Conservation (phyloP, 2,329 filamentous ascomycete species). For the Falciphora oryzae region DNA sequence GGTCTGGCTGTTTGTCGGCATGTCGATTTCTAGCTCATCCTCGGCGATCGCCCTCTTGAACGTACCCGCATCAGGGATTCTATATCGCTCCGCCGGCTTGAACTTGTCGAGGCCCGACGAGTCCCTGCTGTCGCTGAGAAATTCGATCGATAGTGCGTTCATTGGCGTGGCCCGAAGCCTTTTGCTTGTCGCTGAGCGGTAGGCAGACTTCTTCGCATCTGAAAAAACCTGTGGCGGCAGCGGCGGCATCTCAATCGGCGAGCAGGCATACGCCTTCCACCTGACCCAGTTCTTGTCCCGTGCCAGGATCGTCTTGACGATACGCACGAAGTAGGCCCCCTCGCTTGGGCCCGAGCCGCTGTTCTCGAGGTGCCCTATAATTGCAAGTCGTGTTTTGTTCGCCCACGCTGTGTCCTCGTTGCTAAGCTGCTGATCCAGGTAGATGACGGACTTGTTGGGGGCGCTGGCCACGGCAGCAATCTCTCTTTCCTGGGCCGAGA, state of each 20-base stretch:
- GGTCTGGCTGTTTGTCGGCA: conserved; percentile 60
- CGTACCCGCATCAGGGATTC: conserved; percentile 61
- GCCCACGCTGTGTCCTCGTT: conserved; percentile 93
- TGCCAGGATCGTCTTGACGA: conserved; percentile 93
- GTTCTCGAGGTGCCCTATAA: conserved; percentile 56
- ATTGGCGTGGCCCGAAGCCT: conserved; percentile 63
- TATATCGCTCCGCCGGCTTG: conserved; percentile 58
- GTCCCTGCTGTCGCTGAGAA: conserved; percentile 63
- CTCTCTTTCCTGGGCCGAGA: conserved; percentile 75
- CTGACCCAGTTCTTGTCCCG: conserved; percentile 98
- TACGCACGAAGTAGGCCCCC: conserved; percentile 89
- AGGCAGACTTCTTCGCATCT: conserved; percentile 60
- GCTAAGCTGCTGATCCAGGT: conserved; percentile 64
- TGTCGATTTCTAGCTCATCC: conserved; percentile 81
- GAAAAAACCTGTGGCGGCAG: conserved; percentile 65
- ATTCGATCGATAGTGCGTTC: conserved; percentile 70
- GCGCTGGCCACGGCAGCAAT: conserved; percentile 61
- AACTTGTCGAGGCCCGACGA: conserved; percentile 62
- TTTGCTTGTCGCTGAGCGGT: conserved; percentile 63
- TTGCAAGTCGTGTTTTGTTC: conserved; percentile 22
- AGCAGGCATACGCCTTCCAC: conserved; percentile 95
- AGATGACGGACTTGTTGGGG: conserved; percentile 83
- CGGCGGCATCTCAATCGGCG: conserved; percentile 71
- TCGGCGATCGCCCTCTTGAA: conserved; percentile 70
- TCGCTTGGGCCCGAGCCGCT: conserved; percentile 49